A percentile compares a stretch with the other conserved stretches of the same genome.
phyloP scores from a whole-genome alignment of 2,329 filamentous ascomycete genomes.

The Daldinia eschscholtzii region DNA sequence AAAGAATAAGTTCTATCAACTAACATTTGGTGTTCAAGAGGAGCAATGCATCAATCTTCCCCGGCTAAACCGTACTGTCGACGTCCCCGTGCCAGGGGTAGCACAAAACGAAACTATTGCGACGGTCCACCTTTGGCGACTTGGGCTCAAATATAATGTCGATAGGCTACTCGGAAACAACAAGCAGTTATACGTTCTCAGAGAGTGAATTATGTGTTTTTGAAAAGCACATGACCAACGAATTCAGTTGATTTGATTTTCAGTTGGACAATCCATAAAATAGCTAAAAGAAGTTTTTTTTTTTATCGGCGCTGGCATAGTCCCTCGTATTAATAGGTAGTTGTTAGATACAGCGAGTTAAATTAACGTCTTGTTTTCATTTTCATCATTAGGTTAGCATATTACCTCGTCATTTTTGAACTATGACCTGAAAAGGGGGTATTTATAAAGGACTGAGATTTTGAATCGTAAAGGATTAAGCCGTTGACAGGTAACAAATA shows the following conservation, averaged over 20 bases:
- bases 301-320: neutral
- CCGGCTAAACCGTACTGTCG: neutral
- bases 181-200: neutral
- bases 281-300: neutral
- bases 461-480: no score
- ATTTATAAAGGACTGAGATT: no score
- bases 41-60: neutral
- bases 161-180: neutral
- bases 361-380: neutral
- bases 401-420: no score
- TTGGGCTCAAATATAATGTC: neutral
- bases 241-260: neutral
- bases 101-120: neutral
- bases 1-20: neutral
- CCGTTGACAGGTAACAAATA: no score
- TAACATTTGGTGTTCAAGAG: neutral
- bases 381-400: no score
- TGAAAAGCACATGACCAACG: neutral
- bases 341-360: neutral
- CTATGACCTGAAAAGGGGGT: no score
- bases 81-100: neutral
- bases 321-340: no score
- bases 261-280: neutral
- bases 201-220: neutral
- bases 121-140: neutral